phyloP scores from a whole-genome alignment of 495 filamentous ascomycete species.

The Neurospora africana region DNA sequence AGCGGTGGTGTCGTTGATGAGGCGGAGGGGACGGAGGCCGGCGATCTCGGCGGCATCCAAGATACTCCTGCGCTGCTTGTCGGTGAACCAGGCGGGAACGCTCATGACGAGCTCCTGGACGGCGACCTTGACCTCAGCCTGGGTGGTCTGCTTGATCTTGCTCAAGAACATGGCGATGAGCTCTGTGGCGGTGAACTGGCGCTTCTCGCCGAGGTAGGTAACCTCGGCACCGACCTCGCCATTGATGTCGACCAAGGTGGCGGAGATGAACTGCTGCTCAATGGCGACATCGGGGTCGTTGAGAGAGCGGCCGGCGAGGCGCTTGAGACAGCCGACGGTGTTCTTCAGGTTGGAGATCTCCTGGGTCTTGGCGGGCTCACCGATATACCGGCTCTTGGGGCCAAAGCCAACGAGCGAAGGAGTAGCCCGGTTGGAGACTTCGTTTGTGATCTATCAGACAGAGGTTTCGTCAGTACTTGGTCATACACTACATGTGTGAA shows the following conservation, averaged over 20 bases:
- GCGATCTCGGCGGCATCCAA: constrained; percentile 93
- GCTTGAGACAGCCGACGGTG: constrained; percentile 86
- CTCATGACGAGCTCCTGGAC: constrained; percentile 94
- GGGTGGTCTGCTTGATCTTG: constrained; percentile 83
- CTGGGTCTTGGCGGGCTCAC: constrained; percentile 93
- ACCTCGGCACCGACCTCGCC: constrained; percentile 95
- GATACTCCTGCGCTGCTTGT: constrained; percentile 77
- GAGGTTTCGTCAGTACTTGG: constrained; percentile 1
- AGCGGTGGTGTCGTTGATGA: constrained; percentile 98
- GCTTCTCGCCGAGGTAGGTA: constrained; percentile 85
- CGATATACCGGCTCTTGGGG: constrained; percentile 83
- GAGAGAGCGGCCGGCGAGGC: constrained; percentile 74
- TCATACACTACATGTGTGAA: neutral
- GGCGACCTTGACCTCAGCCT: constrained; percentile 78
- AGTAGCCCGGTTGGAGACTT: constrained; percentile 96
- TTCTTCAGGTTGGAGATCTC: constrained; percentile 99
- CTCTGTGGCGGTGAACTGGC: constrained; percentile 85
- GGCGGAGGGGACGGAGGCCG: constrained; percentile 79
- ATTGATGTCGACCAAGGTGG: constrained; percentile 75
- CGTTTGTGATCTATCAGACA: constrained; percentile 75
- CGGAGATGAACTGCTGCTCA: constrained; percentile 87
- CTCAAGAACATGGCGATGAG: constrained; percentile 89
- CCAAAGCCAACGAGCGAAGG: constrained; percentile 96
- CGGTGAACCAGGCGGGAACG: constrained; percentile 94
- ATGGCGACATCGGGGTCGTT: constrained; percentile 85